Evolutionary conservation across 306 rosid species (phyloP).

Genomic region (Rosa chinensis): DNA sequence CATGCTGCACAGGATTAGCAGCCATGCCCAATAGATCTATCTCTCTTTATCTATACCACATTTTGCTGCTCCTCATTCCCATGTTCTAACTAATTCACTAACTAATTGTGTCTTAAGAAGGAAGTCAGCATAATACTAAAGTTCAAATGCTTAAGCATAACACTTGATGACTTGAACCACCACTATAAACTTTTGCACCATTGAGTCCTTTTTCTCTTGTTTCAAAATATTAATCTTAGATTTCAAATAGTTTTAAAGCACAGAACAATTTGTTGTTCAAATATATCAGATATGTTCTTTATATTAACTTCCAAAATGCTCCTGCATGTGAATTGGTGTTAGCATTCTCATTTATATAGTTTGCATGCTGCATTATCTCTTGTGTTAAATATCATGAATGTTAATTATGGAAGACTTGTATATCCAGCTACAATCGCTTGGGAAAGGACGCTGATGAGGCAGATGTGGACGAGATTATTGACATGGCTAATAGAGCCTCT

Average conservation of each 20-base stretch:
- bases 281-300: not conserved
- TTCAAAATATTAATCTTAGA: not conserved
- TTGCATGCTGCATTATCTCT: not conserved
- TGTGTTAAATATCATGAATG: not conserved
- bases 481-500: conserved; percentile 67
- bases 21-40: not conserved
- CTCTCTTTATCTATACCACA: not conserved
- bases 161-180: not conserved
- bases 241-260: not conserved
- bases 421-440: conserved; percentile 70
- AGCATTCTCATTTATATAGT: conserved; percentile 3
- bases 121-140: not conserved
- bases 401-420: conserved; percentile 42
- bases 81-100: not conserved
- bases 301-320: not conserved
- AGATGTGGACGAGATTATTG: conserved; percentile 67
- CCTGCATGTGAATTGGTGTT: conserved; percentile 9
- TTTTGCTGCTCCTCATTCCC: not conserved
- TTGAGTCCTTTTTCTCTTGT: not conserved
- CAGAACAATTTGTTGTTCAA: not conserved
- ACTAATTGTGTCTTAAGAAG: not conserved
- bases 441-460: conserved; percentile 65
- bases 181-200: not conserved
- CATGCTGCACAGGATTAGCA: not conserved
- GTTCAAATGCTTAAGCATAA: not conserved